These are phyloP conservation scores for Citropsis articulata DNA, from an alignment of 345 rosid genomes.

Conservation along the genomic window DNA sequence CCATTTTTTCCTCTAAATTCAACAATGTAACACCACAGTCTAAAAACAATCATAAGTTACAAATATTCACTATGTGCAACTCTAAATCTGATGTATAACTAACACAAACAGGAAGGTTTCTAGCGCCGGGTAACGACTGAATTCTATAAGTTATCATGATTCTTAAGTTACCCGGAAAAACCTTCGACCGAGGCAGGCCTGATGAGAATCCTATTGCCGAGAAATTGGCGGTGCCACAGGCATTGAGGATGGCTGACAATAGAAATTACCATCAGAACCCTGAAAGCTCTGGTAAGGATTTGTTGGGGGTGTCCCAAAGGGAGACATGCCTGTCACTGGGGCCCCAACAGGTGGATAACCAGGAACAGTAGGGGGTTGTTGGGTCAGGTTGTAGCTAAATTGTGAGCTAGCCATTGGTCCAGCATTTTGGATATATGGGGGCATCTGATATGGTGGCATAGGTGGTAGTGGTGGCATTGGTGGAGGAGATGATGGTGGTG, in stretches of 20 bases:
- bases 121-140: background rate
- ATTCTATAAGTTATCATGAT: slow-evolving; percentile 2
- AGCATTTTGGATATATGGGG: slow-evolving; percentile 53
- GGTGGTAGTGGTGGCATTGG: slow-evolving; percentile 54
- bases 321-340: slow-evolving; percentile 43
- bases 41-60: slow-evolving; percentile 18
- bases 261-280: slow-evolving; percentile 65
- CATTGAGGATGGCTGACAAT: slow-evolving; percentile 55
- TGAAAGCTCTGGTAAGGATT: slow-evolving; percentile 61
- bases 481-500: slow-evolving; percentile 56
- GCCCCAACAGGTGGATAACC: slow-evolving; percentile 39
- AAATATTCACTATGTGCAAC: slow-evolving; percentile 33
- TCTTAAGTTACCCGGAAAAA: background rate
- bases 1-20: background rate
- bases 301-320: slow-evolving; percentile 35
- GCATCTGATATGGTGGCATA: slow-evolving; percentile 47
- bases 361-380: slow-evolving; percentile 41
- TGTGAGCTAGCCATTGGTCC: slow-evolving; percentile 49
- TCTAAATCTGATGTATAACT: slow-evolving; percentile 18
- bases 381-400: slow-evolving; percentile 49
- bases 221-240: slow-evolving; percentile 64
- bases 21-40: slow-evolving; percentile 15
- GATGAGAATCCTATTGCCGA: slow-evolving; percentile 44
- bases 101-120: slow-evolving; percentile 7
- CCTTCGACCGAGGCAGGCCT: background rate